A percentile compares a stretch with the other conserved stretches of the same genome.
These are phyloP conservation scores for Wallacemonas rigidus DNA, from an alignment of 208 protist species.

Conservation along the genomic window DNA sequence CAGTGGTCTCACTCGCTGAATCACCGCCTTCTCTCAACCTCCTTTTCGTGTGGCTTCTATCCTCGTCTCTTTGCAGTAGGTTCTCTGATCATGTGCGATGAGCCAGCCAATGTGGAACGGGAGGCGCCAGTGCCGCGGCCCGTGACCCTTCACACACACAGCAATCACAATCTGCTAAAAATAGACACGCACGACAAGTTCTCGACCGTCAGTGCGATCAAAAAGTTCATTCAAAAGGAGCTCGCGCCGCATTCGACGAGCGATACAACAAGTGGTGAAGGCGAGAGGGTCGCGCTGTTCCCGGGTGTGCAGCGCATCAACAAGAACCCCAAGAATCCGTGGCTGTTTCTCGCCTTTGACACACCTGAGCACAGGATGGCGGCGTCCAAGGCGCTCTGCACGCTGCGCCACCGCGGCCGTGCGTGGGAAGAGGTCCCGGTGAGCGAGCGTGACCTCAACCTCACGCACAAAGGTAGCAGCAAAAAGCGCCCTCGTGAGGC, in stretches of 20 bases:
- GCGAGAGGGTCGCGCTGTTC: constrained; percentile 48
- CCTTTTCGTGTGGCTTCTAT: no score
- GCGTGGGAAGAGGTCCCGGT: constrained; percentile 62
- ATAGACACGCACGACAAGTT: constrained; percentile 87
- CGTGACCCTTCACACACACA: constrained; percentile 65
- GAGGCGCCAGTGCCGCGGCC: not conserved
- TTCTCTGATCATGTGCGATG: not conserved
- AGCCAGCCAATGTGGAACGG: constrained; percentile 8
- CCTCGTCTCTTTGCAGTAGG: not conserved
- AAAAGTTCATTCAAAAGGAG: constrained; percentile 75
- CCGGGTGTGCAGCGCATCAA: constrained; percentile 78
- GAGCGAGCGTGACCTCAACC: constrained; percentile 53
- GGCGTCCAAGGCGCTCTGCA: constrained; percentile 44
- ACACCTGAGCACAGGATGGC: constrained; percentile 54
- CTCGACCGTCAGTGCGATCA: constrained; percentile 71
- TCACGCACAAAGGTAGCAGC: constrained; percentile 77
- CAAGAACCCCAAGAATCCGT: constrained; percentile 81
- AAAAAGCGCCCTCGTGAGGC: constrained; percentile 53
- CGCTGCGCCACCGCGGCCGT: constrained; percentile 50
- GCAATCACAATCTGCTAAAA: constrained; percentile 88
- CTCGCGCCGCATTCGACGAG: constrained; percentile 28
- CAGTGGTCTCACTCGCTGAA: no score
- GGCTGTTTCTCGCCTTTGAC: constrained; percentile 83
- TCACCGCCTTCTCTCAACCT: no score
- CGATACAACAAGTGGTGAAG: not conserved